Evolutionary conservation across 169 alveolate species (phyloP).

Genomic region (Eimeria sp.): DNA sequence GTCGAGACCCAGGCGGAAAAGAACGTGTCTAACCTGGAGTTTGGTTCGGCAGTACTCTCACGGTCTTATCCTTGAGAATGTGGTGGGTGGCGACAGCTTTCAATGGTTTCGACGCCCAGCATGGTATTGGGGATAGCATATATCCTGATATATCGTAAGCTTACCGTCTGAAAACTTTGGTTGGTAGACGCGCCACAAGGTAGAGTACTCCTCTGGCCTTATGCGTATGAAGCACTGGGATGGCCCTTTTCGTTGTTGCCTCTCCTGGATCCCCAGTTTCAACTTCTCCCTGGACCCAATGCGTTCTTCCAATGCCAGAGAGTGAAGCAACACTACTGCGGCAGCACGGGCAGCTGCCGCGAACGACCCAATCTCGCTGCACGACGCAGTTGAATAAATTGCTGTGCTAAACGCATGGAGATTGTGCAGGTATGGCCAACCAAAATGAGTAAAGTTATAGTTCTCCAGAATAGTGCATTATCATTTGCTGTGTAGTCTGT

Average conservation of each 20-base stretch:
- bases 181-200: constrained; percentile 75
- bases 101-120: neutral
- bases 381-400: neutral
- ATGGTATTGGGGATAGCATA: neutral
- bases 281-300: neutral
- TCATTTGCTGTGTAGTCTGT: neutral
- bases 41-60: neutral
- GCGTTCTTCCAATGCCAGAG: constrained; percentile 56
- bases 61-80: neutral
- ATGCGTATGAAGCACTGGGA: constrained; percentile 79
- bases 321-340: constrained; percentile 80
- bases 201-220: constrained; percentile 59
- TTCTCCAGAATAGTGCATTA: neutral
- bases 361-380: constrained; percentile 80
- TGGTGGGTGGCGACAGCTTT: neutral
- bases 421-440: neutral
- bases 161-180: constrained; percentile 82
- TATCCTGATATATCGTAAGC: neutral
- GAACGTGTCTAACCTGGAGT: neutral
- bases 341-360: constrained; percentile 84
- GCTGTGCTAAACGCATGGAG: neutral
- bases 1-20: neutral
- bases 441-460: neutral
- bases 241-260: constrained; percentile 52
- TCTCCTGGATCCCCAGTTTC: neutral